A percentile compares a stretch with the other conserved stretches of the same genome.
These are phyloP conservation scores for Clonostachys chloroleuca DNA, from an alignment of 2,329 filamentous ascomycete genomes.

Conservation along the genomic window DNA sequence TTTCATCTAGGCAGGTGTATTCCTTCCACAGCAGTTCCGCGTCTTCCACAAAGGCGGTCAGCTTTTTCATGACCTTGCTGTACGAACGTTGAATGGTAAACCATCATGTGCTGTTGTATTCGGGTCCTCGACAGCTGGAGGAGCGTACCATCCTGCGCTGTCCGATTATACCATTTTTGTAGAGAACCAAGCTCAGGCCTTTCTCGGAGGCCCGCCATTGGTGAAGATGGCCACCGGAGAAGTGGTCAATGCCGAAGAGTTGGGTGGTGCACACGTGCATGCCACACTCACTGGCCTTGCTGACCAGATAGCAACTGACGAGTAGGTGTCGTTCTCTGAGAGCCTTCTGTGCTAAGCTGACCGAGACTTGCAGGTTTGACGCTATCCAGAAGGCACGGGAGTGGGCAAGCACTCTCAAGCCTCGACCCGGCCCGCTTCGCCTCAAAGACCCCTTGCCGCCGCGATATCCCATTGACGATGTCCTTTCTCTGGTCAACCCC, in stretches of 20 bases:
- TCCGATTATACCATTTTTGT: conserved; percentile 29
- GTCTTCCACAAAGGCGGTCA: conserved; percentile 31
- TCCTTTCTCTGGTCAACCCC: conserved; percentile 23
- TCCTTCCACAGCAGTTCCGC: conserved; percentile 35
- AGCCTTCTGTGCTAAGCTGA: too few relatives aligned
- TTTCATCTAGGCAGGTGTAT: conserved; percentile 20
- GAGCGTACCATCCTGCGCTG: conserved; percentile 11
- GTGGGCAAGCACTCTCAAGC: conserved; percentile 19
- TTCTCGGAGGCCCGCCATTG: conserved; percentile 35
- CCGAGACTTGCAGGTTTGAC: conserved; percentile 19
- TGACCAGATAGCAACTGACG: conserved; percentile 34
- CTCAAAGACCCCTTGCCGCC: conserved; percentile 3
- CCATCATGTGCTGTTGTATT: conserved; percentile 37
- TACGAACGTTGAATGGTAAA: conserved; percentile 26
- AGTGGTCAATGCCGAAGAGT: conserved; percentile 28
- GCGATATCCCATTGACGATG: conserved; percentile 25
- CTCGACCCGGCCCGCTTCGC: conserved; percentile 9
- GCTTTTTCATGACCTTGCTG: conserved; percentile 32
- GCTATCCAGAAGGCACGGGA: conserved; percentile 23
- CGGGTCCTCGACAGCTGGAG: conserved; percentile 34
- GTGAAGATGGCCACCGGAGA: conserved; percentile 42
- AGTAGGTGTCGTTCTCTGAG: conserved; percentile 7
- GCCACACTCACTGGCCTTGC: conserved; percentile 31
- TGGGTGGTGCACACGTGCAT: conserved; percentile 35
- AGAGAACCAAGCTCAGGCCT: conserved; percentile 34